These are phyloP conservation scores for Solanum arcanum DNA, from an alignment of 257 asterid genomes.

Conservation along the genomic window DNA sequence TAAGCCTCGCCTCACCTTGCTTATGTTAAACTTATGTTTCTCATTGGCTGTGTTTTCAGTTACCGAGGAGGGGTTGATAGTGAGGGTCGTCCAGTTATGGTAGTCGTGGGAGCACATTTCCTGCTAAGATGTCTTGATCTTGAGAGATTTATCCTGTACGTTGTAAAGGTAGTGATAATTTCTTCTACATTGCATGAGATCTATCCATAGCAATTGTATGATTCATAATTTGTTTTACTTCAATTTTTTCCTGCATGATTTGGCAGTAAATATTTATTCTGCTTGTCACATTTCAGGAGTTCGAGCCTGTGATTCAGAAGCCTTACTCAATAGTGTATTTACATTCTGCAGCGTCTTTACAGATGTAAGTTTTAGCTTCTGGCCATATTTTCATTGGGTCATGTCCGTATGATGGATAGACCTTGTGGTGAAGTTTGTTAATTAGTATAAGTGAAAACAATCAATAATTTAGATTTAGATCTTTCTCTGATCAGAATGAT, in stretches of 20 bases:
- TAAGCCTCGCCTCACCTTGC: background rate
- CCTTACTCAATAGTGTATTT: conserved; percentile 84
- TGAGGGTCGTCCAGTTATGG: conserved; percentile 91
- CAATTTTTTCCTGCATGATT: background rate
- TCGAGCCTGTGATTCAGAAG: conserved; percentile 95
- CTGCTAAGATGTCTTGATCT: conserved; percentile 85
- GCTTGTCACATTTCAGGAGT: conserved; percentile 52
- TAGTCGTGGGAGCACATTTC: conserved; percentile 95
- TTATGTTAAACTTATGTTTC: background rate
- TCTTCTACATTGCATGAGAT: background rate
- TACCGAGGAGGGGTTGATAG: conserved; percentile 93
- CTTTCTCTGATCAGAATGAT: background rate
- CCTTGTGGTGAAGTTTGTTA: background rate
- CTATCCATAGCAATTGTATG: background rate
- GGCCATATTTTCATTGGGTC: background rate
- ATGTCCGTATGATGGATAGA: background rate
- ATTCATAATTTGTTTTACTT: background rate
- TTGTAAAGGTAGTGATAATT: conserved; percentile 58
- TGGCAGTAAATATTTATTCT: background rate
- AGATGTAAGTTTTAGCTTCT: conserved; percentile 40
- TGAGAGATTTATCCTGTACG: conserved; percentile 68
- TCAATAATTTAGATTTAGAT: background rate
- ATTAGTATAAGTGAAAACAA: background rate
- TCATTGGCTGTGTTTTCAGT: conserved; percentile 27
- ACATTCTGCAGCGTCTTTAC: conserved; percentile 93